Base-by-base conservation (phyloP, 352 stramenopile species). In the Phytophthora europaea region DNA sequence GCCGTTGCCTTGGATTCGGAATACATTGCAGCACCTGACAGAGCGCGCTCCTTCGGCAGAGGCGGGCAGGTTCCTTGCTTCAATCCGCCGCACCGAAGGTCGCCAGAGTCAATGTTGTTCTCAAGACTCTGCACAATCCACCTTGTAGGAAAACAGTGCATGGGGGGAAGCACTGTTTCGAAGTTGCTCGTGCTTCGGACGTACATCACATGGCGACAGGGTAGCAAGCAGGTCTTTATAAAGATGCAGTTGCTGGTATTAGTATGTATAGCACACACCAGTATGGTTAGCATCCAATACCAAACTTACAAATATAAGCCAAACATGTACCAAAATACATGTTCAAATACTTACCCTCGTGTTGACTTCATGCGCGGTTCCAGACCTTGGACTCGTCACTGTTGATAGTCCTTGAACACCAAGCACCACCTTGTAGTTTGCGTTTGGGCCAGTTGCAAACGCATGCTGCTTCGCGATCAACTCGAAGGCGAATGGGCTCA, bases 121-220 rank as follows among this genome's bases (percentile, higher is more conserved):
- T 50, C 40, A 20, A 7, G 16, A 6, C 40, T 50, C 16, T 50
- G 18, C 4, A 50, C 40, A 22, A 50, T 50, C 40, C 40, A 50
- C 18, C 40, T 13, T 48, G 40, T 48, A 10, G 40, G 40, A 20
- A 48, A 20, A 20, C 40, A 22, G 16, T 50, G 16, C 16, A 50
- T 50, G n/a, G 40, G 40, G 23, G 40, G 40, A 6, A 50, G 58
- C 1, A 60, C 47, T 16, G 55, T 67, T 12, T 71, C 55, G 15
- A 22, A 59, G 20, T 54, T 36, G 23, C 31, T 9, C 0, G 34
- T 56, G 5, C 3, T 34, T 15, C 61, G 15, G 2, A 65, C 34
- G 10, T 52, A 67, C 34, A 75, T 58, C 1, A 71, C 55, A 15
- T 71, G 68, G 9, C 61, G 47, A 33, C 61, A 71, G 0, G 28